Conservation (phyloP, 2,329 filamentous ascomycete genomes). For the Paracorniculantispora psalliotae region DNA sequence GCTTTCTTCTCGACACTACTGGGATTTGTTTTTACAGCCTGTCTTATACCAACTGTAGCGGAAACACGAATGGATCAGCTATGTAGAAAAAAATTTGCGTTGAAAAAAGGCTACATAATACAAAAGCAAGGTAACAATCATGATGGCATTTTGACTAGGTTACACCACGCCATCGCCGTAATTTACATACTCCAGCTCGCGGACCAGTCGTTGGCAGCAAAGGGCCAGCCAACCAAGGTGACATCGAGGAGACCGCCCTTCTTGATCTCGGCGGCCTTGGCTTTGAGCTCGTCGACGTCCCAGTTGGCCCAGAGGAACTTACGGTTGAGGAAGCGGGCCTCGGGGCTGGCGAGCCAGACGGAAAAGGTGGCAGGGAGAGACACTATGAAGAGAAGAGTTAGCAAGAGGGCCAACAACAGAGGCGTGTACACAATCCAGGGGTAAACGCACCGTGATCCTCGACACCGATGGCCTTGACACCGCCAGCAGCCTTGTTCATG, state of each 20-base stretch:
- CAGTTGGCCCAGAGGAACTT: slow-evolving; percentile 45
- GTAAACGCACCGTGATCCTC: slow-evolving; percentile 8
- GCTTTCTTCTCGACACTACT: too few species aligned
- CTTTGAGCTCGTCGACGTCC: slow-evolving; percentile 47
- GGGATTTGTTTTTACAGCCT: too few species aligned
- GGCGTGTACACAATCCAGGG: not conserved
- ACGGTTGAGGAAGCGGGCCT: slow-evolving; percentile 42
- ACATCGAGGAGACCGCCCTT: not conserved
- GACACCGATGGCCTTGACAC: not conserved
- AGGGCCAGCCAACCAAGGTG: not conserved
- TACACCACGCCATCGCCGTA: too few species aligned
- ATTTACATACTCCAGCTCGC: not conserved
- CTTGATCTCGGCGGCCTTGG: slow-evolving; percentile 13
- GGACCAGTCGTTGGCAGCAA: not conserved
- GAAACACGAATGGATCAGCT: too few species aligned
- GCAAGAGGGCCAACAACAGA: not conserved
- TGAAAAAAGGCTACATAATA: too few species aligned
- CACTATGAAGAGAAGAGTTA: slow-evolving; percentile 17
- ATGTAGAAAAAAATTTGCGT: too few species aligned
- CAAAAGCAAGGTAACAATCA: too few species aligned
- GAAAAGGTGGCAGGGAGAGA: slow-evolving; percentile 36
- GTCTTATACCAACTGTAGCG: too few species aligned
- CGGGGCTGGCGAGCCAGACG: slow-evolving; percentile 39
- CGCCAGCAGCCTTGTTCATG: slow-evolving; percentile 16
- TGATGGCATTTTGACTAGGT: too few species aligned